Conservation (phyloP, 225 moss, liverwort and hornwort species). For the Thuidium tamariscinum region DNA sequence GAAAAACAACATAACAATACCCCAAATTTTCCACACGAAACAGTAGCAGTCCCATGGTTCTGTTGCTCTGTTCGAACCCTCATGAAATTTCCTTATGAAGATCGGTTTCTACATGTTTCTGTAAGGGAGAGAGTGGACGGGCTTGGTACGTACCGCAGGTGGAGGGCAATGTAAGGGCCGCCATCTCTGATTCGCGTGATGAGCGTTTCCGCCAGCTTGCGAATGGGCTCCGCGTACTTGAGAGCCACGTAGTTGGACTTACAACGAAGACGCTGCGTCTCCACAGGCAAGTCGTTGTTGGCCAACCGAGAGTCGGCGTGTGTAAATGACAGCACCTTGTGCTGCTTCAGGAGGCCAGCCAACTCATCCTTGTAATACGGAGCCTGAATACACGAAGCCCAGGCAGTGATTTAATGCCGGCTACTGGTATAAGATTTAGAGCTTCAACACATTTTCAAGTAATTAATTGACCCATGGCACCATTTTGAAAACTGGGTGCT, state of each 20-base stretch:
- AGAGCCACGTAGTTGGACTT: constrained; percentile 73
- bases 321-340: constrained; percentile 70
- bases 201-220: constrained; percentile 34
- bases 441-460: not conserved
- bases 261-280: constrained; percentile 71
- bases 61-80: not conserved
- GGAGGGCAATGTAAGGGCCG: constrained; percentile 72
- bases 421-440: not conserved
- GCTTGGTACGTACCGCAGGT: constrained; percentile 50
- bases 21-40: not conserved
- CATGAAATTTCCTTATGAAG: not conserved
- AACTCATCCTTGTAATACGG: constrained; percentile 60
- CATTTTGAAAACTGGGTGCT: not conserved
- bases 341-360: constrained; percentile 42
- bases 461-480: too few relatives aligned
- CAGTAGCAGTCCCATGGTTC: not conserved
- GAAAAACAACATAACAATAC: not conserved
- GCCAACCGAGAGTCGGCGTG: constrained; percentile 87
- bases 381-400: constrained; percentile 19
- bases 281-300: constrained; percentile 69
- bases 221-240: constrained; percentile 65
- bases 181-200: constrained; percentile 43
- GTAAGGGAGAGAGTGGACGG: not conserved
- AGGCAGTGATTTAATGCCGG: not conserved
- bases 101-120: too few relatives aligned